phyloP scores from a whole-genome alignment of 306 rosid genomes.

The Cucurbita argyrosperma region DNA sequence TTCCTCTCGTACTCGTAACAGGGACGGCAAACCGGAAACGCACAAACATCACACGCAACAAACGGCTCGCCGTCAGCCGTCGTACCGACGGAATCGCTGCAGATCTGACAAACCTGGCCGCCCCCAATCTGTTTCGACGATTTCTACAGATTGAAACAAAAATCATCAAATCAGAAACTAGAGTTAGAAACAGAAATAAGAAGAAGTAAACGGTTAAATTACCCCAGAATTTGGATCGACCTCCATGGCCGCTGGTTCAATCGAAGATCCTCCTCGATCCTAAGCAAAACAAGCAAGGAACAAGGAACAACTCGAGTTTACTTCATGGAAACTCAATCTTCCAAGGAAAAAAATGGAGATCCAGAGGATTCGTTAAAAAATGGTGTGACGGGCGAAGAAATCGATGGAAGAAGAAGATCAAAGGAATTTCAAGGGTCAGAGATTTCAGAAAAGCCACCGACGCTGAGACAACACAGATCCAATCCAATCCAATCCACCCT shows the following conservation, averaged over 20 bases:
- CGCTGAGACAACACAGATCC: conserved; percentile 1
- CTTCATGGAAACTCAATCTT: neutral
- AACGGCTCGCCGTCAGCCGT: conserved; percentile 58
- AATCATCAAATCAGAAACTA: neutral
- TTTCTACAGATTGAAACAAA: neutral
- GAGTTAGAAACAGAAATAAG: neutral
- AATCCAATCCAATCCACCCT: neutral
- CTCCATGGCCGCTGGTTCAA: conserved; percentile 2
- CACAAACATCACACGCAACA: conserved; percentile 67
- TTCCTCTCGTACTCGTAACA: conserved; percentile 97
- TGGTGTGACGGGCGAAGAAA: neutral
- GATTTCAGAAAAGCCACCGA: neutral
- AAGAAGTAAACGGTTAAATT: neutral
- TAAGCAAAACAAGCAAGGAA: neutral
- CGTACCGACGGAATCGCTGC: conserved; percentile 74
- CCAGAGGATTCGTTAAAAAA: neutral
- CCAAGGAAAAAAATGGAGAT: neutral
- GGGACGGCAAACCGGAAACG: conserved; percentile 89
- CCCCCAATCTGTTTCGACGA: conserved; percentile 13
- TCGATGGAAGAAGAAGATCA: neutral
- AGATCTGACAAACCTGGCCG: conserved; percentile 84
- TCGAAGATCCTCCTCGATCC: neutral
- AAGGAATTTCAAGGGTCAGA: neutral
- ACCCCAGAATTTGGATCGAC: conserved; percentile 6
- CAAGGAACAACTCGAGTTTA: neutral